Percentiles rank a stretch among this genome's conserved stretches.
These are phyloP conservation scores for Tetragonia tetragonoides DNA, from an alignment of 148 eudicot species.

Conservation along the genomic window DNA sequence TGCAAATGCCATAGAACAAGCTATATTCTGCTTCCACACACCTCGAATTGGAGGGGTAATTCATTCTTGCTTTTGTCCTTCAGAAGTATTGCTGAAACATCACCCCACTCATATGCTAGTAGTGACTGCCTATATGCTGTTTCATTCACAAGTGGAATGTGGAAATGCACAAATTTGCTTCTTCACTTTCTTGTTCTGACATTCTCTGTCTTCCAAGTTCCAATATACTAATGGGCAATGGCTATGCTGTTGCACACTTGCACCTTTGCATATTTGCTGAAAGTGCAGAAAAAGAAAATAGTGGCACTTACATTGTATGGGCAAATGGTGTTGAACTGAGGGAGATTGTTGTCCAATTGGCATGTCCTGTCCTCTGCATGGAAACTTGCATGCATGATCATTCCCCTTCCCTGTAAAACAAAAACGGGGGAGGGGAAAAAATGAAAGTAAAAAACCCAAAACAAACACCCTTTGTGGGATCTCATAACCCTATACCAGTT, in stretches of 20 bases:
- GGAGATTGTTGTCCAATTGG: background rate
- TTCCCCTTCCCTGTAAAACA: background rate
- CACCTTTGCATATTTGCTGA: background rate
- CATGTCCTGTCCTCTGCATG: background rate
- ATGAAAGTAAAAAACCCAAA: no score
- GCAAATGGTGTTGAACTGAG: background rate
- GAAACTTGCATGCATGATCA: background rate
- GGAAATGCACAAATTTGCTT: background rate
- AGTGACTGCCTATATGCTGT: background rate
- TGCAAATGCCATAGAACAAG: conserved; percentile 81
- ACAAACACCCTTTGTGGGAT: no score
- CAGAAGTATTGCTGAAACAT: background rate
- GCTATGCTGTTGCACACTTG: no score
- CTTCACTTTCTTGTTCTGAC: background rate
- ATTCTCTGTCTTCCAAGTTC: background rate
- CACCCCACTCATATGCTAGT: background rate
- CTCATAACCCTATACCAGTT: no score
- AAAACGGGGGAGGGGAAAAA: background rate
- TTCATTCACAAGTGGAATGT: background rate
- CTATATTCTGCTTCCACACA: conserved; percentile 70
- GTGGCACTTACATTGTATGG: no score
- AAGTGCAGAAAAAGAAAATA: background rate
- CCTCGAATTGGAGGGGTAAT: conserved; percentile 82
- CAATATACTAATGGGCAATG: background rate
- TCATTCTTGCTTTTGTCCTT: conserved; percentile 13